Evolutionary conservation across 2,329 filamentous ascomycete genomes (phyloP), one percentile per base, ranked within the genome.

Genomic region (Teratosphaeria pseudoeucalypti): DNA sequence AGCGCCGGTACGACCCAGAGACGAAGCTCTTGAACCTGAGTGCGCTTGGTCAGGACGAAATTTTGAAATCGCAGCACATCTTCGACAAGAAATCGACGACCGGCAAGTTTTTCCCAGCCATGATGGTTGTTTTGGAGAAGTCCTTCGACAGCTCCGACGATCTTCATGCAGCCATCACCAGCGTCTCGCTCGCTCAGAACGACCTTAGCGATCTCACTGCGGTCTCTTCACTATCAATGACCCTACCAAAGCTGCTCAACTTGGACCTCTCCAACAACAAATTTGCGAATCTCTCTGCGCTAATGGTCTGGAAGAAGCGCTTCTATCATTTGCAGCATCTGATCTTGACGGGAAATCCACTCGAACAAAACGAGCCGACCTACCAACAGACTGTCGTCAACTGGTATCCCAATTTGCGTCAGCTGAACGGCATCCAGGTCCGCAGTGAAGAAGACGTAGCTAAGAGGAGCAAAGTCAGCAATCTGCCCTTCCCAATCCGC

Each of bases 181-280:
- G 90, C 69, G 86, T 97, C 67, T 89, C 87, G 43, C 81, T 99
- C 12, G 85, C 88, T 19, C 84, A 85, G 71, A 97, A 97, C 74
- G 84, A 85, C 61, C 85, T 97, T 54, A 78, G 83, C 56, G 86
- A 88, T 63, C 82, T 96, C 43, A 73, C 78, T 23, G 82, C 87
- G 57, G 87, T 97, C 56, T 89, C 87, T 57, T 81, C 85, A 1
- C 80, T 97, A 1, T 85, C 90, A 10, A 82, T 84, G 57, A 90
- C 89, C 0, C 89, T 97, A 58, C 90, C 92, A 0, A 87, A 92
- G 62, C 79, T 97, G 61, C 86, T 90, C 71, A 92, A 96, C 65
- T 83, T 99, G 12, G 92, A 96, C 66, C 82, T 97, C 29, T 94
- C 90, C 58, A 84, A 86, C 70, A 97, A 97, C 75, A 83, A 85